Base-by-base conservation (phyloP, 2,329 filamentous ascomycete species). In the Emmonsiellopsis sp. region DNA sequence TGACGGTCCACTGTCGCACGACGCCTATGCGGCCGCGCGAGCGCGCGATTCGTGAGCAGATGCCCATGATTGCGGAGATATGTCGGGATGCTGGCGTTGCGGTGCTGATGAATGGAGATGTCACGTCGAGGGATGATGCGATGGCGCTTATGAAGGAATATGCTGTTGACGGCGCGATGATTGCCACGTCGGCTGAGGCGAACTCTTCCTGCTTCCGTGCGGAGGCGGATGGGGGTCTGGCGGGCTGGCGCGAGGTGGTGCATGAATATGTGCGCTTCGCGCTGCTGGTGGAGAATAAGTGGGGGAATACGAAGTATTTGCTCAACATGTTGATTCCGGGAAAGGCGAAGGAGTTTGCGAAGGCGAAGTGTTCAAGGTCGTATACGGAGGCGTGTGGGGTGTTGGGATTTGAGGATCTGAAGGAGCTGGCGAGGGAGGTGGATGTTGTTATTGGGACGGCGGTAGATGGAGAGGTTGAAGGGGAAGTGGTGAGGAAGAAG, bases 1-100 rank as follows among this genome's bases (percentile, higher is more conserved):
- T 98, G 58, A 97, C 93, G 0, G 82, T 98, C 0, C 93, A 98
- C 74, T 98, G 93, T 71, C 88, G 93, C 27, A 98, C 93, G 0
- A 92, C 91, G 5, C 88, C 91, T 1, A 98, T 98, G 93, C 82
- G 93, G 39, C 91, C 92, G 1, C 78, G 91, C 47, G 90, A 97
- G 71, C 80, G 83, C 27, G 93, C 92, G 2, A 89, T 97, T 55
- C 82, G 93, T 14, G 85, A 84, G 27, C 91, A 96, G 70, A 75
- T 98, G 56, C 79, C 79, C 54, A 95, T 95, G 87, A 79, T 98
- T 46, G 86, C 81, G 0, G 76, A 83, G 5, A 77, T 95, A 1
- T 98, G 93, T 65, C 84, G 80, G 58, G 84, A 90, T 59, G 84
- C 84, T 9, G 92, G 92, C 32, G 90, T 98, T 2, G 90, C 92